Evolutionary conservation across 164 flowering plant species (phyloP).

Genomic region (Liquidambar formosana): DNA sequence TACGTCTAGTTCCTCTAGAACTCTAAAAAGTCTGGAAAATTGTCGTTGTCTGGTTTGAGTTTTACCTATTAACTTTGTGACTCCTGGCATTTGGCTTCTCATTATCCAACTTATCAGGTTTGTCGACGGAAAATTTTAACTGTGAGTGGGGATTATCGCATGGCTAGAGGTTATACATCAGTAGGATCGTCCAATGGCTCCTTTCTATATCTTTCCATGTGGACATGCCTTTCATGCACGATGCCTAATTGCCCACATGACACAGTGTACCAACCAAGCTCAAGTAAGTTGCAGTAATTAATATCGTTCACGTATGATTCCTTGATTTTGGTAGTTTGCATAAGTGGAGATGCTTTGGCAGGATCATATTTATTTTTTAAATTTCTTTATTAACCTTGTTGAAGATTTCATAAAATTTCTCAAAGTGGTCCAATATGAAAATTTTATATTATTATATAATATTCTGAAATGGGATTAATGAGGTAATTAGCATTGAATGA

Average conservation of each 20-base stretch:
- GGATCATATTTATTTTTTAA: neutral
- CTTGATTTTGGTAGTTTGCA: neutral
- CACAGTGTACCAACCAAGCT: conserved; percentile 62
- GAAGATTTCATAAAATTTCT: no score
- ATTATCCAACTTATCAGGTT: conserved; percentile 45
- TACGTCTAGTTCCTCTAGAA: neutral
- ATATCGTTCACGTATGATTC: neutral
- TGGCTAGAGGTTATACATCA: conserved; percentile 74
- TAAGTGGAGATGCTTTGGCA: no score
- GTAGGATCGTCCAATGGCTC: conserved; percentile 91
- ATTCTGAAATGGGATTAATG: no score
- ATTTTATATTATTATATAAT: no score
- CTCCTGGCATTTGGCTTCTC: neutral
- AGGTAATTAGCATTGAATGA: no score
- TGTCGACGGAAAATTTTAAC: conserved; percentile 73
- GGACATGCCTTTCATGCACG: conserved; percentile 93
- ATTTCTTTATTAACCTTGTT: neutral
- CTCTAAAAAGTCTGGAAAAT: neutral
- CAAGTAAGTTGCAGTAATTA: conserved; percentile 65
- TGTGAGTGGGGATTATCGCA: conserved; percentile 49
- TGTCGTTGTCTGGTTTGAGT: neutral
- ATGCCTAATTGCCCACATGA: conserved; percentile 93
- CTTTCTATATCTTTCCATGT: conserved; percentile 98
- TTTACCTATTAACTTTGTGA: no score
- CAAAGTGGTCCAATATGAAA: no score